These are phyloP conservation scores for Cucurbita maxima DNA, from an alignment of 306 rosid genomes.

Conservation along the genomic window DNA sequence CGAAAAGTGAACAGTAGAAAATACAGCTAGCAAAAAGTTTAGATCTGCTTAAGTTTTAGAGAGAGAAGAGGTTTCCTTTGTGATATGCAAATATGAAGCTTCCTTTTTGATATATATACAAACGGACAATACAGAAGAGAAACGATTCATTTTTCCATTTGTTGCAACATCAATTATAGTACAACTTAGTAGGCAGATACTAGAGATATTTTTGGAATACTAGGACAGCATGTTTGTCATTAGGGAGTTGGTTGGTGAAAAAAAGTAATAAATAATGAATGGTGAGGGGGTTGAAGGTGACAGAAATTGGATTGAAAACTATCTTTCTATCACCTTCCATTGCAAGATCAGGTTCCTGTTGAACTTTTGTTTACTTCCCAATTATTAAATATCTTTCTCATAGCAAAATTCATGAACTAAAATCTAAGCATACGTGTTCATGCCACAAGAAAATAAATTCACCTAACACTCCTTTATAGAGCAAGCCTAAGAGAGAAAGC, in stretches of 20 bases:
- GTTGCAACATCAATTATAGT: neutral
- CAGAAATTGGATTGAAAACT: neutral
- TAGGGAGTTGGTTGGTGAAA: neutral
- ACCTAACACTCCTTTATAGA: neutral
- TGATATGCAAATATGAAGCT: neutral
- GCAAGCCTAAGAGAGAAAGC: neutral
- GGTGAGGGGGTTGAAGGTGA: neutral
- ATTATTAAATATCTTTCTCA: neutral
- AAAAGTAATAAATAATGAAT: neutral
- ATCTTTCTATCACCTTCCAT: neutral
- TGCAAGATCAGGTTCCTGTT: neutral
- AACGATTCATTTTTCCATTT: neutral
- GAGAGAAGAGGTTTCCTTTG: neutral
- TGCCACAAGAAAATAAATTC: neutral
- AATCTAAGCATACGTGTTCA: neutral
- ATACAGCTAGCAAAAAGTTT: neutral
- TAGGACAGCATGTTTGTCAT: neutral
- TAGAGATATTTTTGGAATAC: neutral
- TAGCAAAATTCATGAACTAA: neutral
- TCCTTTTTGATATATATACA: neutral
- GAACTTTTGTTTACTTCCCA: neutral
- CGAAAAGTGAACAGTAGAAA: neutral
- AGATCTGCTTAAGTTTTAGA: neutral
- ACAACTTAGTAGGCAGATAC: neutral
- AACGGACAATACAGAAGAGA: neutral